These are phyloP conservation scores for Cystofilobasidium capitatum DNA, from an alignment of 768 basidiomycete genomes.

Conservation along the genomic window DNA sequence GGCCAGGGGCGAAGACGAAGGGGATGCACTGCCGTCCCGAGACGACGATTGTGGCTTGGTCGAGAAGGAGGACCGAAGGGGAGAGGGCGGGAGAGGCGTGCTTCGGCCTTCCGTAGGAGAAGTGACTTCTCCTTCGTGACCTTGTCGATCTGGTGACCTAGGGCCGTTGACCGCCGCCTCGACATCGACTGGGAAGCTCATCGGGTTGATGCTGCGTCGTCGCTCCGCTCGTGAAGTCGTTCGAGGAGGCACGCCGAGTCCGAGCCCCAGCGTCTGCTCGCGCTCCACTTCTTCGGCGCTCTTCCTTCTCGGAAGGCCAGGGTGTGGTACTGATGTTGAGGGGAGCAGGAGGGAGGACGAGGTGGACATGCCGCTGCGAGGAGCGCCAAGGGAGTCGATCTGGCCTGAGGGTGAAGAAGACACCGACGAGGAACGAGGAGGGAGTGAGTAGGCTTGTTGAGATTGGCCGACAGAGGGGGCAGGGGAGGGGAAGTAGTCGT, in stretches of 20 bases:
- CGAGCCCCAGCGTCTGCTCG: conserved; percentile 32
- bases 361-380: neutral
- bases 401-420: neutral
- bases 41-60: conserved; percentile 26
- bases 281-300: conserved; percentile 22
- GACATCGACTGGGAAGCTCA: conserved; percentile 6
- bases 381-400: neutral
- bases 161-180: neutral
- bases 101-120: conserved; percentile 28
- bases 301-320: conserved; percentile 8
- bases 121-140: conserved; percentile 17
- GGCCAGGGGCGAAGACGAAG: too few relatives aligned
- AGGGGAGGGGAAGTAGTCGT: conserved; percentile 2
- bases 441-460: neutral
- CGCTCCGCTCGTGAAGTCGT: conserved; percentile 44
- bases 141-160: neutral
- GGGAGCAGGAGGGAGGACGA: neutral
- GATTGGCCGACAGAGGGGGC: neutral
- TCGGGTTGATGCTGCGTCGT: conserved; percentile 52
- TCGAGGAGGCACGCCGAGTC: conserved; percentile 34
- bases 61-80: conserved; percentile 45
- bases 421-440: neutral
- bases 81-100: conserved; percentile 37
- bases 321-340: neutral
- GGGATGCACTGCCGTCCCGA: neutral